Base-by-base conservation (phyloP, 116 monocot genomes). In the Cymodocea nodosa region DNA sequence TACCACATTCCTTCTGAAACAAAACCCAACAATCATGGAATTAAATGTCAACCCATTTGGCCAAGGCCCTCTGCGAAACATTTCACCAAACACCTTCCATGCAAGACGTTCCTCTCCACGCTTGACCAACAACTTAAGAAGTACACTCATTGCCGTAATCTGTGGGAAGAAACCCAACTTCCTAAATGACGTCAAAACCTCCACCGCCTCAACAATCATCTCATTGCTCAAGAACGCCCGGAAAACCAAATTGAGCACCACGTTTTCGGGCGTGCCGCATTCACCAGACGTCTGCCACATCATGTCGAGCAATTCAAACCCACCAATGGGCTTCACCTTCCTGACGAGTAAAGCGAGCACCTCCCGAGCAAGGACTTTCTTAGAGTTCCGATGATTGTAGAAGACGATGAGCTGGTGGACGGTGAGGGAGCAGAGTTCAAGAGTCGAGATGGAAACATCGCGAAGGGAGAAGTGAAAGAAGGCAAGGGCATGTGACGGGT, bases 1-100 rank as follows among this genome's bases (percentile, higher is more conserved):
- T 5, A 34, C 20, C 35, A 80, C 60, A 35, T 56, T 19, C 6
- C 95, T 91, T 66, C 69, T 74, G 48, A 64, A 66, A 70, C 90
- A 97, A 20, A 75, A 79, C 35, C 85, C 95, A 4, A 90, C 81
- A 68, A 97, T 85, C 79, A 97, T 74, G 2, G 79, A 66, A 19
- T 97, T 87, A 67, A 85, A 97, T 10, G 76, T 87, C 25, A 59
- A 40, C 9, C 50, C 36, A 56, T 44, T 78, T 5, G 94, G 94
- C 24, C 63, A 58, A 17, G 94, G 94, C 0, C 87, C 87, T 68
- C 34, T 77, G 20, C 51, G 66, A 49, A 85, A 20, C 90, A 87
- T 85, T 18, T 83, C 85, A 11, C 62, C 52, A 53, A 95, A 95
- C 73, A 95, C 59, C 35, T 76, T 83, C 94, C 90, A 87, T 3